Evolutionary conservation across 2,329 filamentous ascomycete species (phyloP).

Genomic region (Fusarium zealandicum): DNA sequence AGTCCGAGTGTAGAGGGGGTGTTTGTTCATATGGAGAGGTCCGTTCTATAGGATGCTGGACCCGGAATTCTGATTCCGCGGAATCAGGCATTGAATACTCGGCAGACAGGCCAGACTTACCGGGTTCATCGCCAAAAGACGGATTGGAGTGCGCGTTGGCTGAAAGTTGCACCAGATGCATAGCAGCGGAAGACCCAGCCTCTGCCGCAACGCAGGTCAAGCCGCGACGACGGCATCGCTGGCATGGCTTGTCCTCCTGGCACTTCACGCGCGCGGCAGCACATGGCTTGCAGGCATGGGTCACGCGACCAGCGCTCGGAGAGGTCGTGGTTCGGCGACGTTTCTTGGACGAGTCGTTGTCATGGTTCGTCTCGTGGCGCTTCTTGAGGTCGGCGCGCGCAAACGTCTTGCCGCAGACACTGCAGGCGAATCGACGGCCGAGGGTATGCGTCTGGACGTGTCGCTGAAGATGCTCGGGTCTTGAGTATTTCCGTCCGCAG

Average conservation of each 20-base stretch:
- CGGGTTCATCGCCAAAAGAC: constrained; percentile 33
- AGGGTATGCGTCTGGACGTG: constrained; percentile 60
- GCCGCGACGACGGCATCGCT: constrained; percentile 57
- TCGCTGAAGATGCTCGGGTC: constrained; percentile 61
- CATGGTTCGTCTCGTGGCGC: constrained; percentile 60
- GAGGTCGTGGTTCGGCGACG: constrained; percentile 55
- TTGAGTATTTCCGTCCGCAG: constrained; percentile 59
- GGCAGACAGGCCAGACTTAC: constrained; percentile 22
- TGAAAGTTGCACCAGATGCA: constrained; percentile 55
- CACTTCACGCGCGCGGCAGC: constrained; percentile 62
- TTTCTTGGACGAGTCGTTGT: constrained; percentile 57
- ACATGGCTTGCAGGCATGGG: constrained; percentile 60
- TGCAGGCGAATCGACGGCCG: constrained; percentile 57
- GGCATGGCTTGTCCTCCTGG: constrained; percentile 62
- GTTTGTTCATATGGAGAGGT: constrained; percentile 26
- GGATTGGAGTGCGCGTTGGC: constrained; percentile 44
- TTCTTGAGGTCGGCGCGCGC: constrained; percentile 62
- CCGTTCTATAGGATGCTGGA: constrained; percentile 10
- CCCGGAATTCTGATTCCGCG: constrained; percentile 10
- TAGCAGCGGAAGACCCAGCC: constrained; percentile 50
- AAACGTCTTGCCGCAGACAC: constrained; percentile 62
- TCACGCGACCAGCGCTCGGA: constrained; percentile 57
- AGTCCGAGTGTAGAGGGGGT: constrained; percentile 20
- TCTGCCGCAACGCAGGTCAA: constrained; percentile 53
- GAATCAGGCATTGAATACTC: constrained; percentile 14